Conservation (phyloP, 805 yeast species). For the Yamadazyma nakazawae region DNA sequence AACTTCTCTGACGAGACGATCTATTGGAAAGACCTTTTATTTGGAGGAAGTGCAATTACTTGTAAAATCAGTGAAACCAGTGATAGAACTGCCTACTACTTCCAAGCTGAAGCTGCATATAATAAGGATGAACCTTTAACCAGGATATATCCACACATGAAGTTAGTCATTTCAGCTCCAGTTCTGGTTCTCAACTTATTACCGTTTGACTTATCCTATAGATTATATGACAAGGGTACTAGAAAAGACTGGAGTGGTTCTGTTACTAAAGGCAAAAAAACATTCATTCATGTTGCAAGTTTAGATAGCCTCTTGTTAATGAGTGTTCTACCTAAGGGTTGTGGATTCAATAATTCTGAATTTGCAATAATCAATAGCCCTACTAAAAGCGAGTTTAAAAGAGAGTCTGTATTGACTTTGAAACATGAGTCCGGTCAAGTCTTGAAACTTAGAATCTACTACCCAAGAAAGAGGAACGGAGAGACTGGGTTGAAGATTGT, state of each 20-base stretch:
- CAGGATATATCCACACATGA: constrained; percentile 80
- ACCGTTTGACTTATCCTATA: constrained; percentile 76
- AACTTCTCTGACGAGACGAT: constrained; percentile 66
- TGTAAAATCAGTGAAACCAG: constrained; percentile 48
- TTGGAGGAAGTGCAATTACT: constrained; percentile 50
- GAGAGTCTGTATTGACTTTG: constrained; percentile 52
- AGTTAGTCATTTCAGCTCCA: constrained; percentile 76
- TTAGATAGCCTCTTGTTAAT: constrained; percentile 67
- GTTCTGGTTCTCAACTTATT: constrained; percentile 77
- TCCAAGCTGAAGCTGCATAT: constrained; percentile 68
- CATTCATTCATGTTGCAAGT: constrained; percentile 77
- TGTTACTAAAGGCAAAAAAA: constrained; percentile 61
- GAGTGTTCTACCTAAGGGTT: constrained; percentile 60
- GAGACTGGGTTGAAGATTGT: constrained; percentile 62
- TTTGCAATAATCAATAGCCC: constrained; percentile 73
- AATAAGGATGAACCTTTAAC: constrained; percentile 68
- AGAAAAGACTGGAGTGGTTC: constrained; percentile 63
- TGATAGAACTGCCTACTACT: constrained; percentile 52
- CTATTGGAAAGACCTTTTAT: constrained; percentile 61
- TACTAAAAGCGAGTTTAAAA: constrained; percentile 47
- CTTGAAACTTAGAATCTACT: constrained; percentile 62
- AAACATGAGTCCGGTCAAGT: constrained; percentile 64
- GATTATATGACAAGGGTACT: constrained; percentile 71
- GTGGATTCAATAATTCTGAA: constrained; percentile 63
- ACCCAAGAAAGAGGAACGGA: constrained; percentile 47